Conservation (phyloP, 495 filamentous ascomycete species). For the Sabuloglossum arenarium region DNA sequence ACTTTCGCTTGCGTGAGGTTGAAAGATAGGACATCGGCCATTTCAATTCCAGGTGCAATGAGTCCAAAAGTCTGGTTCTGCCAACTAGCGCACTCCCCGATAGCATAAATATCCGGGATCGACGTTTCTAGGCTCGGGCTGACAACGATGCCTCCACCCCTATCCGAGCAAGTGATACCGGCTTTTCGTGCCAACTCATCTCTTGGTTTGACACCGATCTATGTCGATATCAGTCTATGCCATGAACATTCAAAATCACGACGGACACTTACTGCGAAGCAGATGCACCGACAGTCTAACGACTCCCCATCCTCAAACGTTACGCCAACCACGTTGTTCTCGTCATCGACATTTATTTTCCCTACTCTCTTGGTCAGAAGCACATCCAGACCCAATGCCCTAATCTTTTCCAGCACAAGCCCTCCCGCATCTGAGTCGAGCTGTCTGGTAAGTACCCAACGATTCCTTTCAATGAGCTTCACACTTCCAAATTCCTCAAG, state of each 20-base stretch:
- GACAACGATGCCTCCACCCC: conserved; percentile 64
- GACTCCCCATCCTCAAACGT: conserved; percentile 69
- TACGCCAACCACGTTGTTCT: conserved; percentile 52
- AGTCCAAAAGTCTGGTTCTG: conserved; percentile 83
- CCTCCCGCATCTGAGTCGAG: conserved; percentile 67
- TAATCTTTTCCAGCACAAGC: conserved; percentile 71
- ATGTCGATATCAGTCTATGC: conserved; percentile 1
- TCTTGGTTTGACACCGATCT: conserved; percentile 65
- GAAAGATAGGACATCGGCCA: conserved; percentile 91
- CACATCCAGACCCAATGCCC: conserved; percentile 64
- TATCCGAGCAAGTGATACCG: conserved; percentile 52
- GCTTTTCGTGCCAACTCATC: conserved; percentile 57
- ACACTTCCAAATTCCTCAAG: conserved; percentile 58
- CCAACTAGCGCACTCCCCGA: conserved; percentile 93
- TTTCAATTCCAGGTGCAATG: conserved; percentile 86
- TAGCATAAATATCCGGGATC: conserved; percentile 57
- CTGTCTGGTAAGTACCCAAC: conserved; percentile 76
- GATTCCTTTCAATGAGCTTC: conserved; percentile 70
- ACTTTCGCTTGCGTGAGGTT: conserved; percentile 72
- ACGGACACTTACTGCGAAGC: conserved; percentile 47
- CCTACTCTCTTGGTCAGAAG: conserved; percentile 60
- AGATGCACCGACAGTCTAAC: conserved; percentile 67
- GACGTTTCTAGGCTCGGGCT: conserved; percentile 54
- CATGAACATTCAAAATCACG: conserved; percentile 6
- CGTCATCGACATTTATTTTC: conserved; percentile 43